Evolutionary conservation across 2,329 filamentous ascomycete genomes (phyloP), one percentile per base, ranked within the genome.

Genomic region (Pyricularia sp.): DNA sequence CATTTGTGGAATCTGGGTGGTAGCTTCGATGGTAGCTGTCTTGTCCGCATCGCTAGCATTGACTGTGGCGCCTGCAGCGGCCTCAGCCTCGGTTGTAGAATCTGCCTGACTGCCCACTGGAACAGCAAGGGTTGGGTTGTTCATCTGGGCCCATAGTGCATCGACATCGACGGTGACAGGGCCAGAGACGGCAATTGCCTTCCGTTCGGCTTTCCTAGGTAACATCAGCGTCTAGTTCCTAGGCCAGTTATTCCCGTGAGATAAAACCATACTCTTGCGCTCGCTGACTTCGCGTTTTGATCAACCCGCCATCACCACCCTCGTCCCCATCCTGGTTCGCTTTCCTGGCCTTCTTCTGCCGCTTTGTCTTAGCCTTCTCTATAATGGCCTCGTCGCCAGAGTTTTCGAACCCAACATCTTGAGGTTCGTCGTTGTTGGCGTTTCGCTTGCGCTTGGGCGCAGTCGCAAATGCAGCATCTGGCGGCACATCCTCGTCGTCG

Each of bases 361-460:
- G 77, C 71, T 82, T 86, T 70, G 82, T 84, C 70, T 82, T 84
- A 22, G 82, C 86, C 68, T 81, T 86, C 60, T 82, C 77, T 69
- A 91, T 87, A 65, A 89, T 82, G 0, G 82, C 82, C 70, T 91
- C 88, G 70, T 91, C 88, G n/a, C 88, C 88, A 0, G 88, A 90
- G 68, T 88, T 88, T 66, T 85, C 82, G 66, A 85, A 84, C 1
- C 79, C 84, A 0, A 77, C 77, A 68, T 82, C 80, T 44, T 77
- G 76, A 1, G 73, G 75, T 4, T 78, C 76, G 1, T 69, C 69
- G 13, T 65, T 71, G 24, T 66, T 68, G 8, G 65, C 68, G 0
- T 69, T 66, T 12, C 74, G 69, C 70, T 77, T 78, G 64, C 76
- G 70, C 61, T 77, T 77, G 10, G 66, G 65, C 2, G 70, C 59